Evolutionary conservation across 345 rosid species (phyloP).

Genomic region (Kernera saxatilis): DNA sequence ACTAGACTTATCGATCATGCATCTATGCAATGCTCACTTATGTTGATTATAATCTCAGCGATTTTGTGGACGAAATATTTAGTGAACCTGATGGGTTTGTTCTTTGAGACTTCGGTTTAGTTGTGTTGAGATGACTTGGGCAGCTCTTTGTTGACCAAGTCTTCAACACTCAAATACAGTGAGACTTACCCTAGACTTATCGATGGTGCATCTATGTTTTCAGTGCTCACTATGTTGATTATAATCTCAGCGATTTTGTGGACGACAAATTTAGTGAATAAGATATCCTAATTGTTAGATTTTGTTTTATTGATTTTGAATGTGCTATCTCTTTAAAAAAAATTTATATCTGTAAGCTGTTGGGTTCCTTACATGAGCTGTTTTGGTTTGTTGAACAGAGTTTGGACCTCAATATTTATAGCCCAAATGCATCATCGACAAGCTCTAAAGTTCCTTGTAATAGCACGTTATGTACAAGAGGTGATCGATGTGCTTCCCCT

Average conservation of each 20-base stretch:
- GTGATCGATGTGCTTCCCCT: conserved; percentile 46
- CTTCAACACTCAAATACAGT: not conserved
- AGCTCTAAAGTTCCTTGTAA: conserved; percentile 54
- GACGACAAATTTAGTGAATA: not conserved
- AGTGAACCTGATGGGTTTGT: not conserved
- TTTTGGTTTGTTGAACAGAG: conserved; percentile 30
- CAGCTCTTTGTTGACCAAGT: conserved; percentile 9
- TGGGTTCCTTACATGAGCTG: not conserved
- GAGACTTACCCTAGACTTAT: not conserved
- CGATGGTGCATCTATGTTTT: not conserved
- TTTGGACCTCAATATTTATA: conserved; percentile 55
- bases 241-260: not conserved
- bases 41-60: not conserved
- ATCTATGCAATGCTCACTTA: not conserved
- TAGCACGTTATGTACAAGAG: conserved; percentile 47
- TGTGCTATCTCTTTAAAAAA: not conserved
- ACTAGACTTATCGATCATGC: not conserved
- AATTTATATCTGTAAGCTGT: not conserved
- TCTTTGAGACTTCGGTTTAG: not conserved
- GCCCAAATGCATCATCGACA: conserved; percentile 65
- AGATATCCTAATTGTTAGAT: not conserved
- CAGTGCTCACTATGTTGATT: not conserved
- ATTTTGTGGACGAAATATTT: not conserved
- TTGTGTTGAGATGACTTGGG: not conserved
- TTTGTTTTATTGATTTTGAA: not conserved